Base-by-base conservation (phyloP, 805 yeast genomes). In the Isabelozyma gotoi region DNA sequence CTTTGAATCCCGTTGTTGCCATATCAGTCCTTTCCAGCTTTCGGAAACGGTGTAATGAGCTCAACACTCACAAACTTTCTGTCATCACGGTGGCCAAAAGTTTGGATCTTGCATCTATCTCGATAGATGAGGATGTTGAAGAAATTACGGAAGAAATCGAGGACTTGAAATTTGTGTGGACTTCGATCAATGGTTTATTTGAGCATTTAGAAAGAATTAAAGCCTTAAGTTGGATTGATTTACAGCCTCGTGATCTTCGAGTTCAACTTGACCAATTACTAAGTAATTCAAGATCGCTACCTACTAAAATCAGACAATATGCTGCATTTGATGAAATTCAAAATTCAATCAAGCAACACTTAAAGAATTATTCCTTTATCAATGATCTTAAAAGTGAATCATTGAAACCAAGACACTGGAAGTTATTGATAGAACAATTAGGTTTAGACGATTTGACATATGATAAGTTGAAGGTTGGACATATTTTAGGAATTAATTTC, bases 401-500 rank as follows among this genome's bases (percentile, higher is more conserved):
- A 0, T 60, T 91, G 48, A 77, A 77, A 42, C 73, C 72, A 0
- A 69, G 90, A 17, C 97, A 91, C 55, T 82, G 96, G 90, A 65
- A 64, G 14, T 48, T 54, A 7, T 58, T 84, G 2, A 77, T 77
- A 48, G 47, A 58, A 10, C 59, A 55, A 10, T 45, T 73, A 17
- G 70, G 59, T 0, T 34, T 60, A 14, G 61, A 64, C 18, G 43
- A 46, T 2, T 20, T 52, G 4, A 16, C 19, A 7, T 40, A 18
- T 27, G 60, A 52, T 7, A 46, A 62, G 0, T 49, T 84, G 42
- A 66, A 74, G 0, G 60, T 88, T 2, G 82, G 82, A 0, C 78
- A 84, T 48, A 76, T 91, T 2, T 75, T 92, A 78, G 73, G 72
- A 31, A 59, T 89, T 36, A 65, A 82, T 33, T 57, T 85, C 12